These are phyloP conservation scores for Gossypium davidsonii DNA, from an alignment of 441 rosid genomes.

Conservation along the genomic window DNA sequence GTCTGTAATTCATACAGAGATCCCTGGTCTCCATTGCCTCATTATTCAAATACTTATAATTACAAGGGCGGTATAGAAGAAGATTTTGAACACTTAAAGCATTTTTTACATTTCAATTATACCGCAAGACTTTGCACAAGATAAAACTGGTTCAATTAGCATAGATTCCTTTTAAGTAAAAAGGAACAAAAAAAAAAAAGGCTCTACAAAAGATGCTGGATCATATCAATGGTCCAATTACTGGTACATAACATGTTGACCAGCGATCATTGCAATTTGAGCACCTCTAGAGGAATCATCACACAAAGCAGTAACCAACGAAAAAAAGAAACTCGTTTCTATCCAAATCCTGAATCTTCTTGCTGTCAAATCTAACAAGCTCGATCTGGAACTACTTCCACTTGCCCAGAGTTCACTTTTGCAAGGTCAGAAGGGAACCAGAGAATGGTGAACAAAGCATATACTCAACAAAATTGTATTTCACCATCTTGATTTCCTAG, in stretches of 20 bases:
- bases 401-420: neutral
- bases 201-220: neutral
- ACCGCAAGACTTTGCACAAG: neutral
- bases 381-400: neutral
- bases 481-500: slow-evolving; percentile 64
- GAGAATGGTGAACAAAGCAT: neutral
- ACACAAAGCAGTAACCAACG: slow-evolving; percentile 7
- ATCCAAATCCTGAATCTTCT: neutral
- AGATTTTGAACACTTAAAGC: neutral
- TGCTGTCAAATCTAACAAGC: neutral
- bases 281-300: slow-evolving; percentile 3
- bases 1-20: no score
- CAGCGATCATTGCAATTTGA: slow-evolving; percentile 9
- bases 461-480: neutral
- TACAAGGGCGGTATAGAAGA: no score
- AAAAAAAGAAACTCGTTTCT: neutral
- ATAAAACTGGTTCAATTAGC: neutral
- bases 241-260: neutral
- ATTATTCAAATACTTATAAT: no score
- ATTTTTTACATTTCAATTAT: neutral
- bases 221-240: neutral
- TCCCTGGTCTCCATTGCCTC: no score
- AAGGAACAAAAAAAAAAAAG: neutral
- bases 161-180: neutral
- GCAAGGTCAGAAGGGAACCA: neutral